Evolutionary conservation across 495 filamentous ascomycete genomes (phyloP), one percentile per base, ranked within the genome.

Genomic region (Aspergillus avenaceus): DNA sequence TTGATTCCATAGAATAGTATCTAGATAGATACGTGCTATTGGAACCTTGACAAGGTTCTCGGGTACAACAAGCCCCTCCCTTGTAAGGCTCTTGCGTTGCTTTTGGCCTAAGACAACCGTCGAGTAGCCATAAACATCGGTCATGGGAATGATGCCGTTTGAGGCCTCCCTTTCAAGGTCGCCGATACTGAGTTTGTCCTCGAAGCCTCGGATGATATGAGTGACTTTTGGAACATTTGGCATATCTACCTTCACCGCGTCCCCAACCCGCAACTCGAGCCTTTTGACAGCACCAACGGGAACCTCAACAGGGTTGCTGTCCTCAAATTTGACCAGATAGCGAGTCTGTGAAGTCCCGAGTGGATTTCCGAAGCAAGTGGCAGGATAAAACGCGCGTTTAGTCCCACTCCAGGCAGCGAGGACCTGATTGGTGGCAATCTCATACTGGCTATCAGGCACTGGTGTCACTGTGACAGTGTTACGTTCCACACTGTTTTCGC

Each of bases 211-310:
- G 32, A 80, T 64, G 27, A 75, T 64, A 43, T 76, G 76, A 0
- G 66, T 73, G 28, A 74, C 61, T 32, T 70, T 77, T 6, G 74
- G 74, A 25, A 73, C 54, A 46, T 65, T 67, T 5, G 53, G 65
- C 55, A 74, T 70, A 22, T 79, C 76, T 8, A 81, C 69, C 52
- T 81, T 81, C 32, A 79, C 74, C 4, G 54, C 63, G 58, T 81
- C 77, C 21, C 76, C 77, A 27, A 70, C 44, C 3, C 62, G 65
- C 26, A 81, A 58, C 45, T 81, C 73, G 24, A 81, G 57, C 40
- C 72, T 58, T 45, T 78, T 78, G 6, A 81, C 68, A 9, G 53
- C 54, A 24, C 66, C 67, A 29, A 65, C 61, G 0, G 65, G 60
- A 5, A 77, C 70, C 41, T 79, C 74, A 38, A 74, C 52, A 7